Evolutionary conservation across 495 filamentous ascomycete species (phyloP).

Genomic region (Cercophora newfieldiana): DNA sequence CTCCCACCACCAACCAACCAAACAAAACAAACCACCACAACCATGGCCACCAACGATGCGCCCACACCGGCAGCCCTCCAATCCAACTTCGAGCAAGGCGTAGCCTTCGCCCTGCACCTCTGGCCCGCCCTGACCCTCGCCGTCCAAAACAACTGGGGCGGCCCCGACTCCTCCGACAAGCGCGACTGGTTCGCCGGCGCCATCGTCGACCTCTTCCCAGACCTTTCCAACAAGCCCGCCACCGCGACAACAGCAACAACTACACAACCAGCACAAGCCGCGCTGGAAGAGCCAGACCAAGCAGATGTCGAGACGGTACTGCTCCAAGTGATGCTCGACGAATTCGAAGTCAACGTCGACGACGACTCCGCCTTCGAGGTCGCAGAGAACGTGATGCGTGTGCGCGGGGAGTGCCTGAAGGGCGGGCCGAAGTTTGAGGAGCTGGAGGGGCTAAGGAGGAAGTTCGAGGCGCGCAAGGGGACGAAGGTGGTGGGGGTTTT

Average conservation of each 20-base stretch:
- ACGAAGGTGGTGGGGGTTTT: slow-evolving; percentile 57
- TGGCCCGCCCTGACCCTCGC: slow-evolving; percentile 88
- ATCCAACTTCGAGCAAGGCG: slow-evolving; percentile 73
- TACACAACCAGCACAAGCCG: not conserved
- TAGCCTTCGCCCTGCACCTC: slow-evolving; percentile 73
- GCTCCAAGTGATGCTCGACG: slow-evolving; percentile 88
- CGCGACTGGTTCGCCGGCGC: slow-evolving; percentile 94
- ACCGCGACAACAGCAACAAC: slow-evolving; percentile 20
- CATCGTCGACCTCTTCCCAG: slow-evolving; percentile 75
- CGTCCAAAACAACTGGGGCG: slow-evolving; percentile 85
- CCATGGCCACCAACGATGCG: slow-evolving; percentile 22
- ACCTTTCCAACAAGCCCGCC: slow-evolving; percentile 48
- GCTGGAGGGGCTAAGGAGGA: slow-evolving; percentile 66
- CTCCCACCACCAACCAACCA: not conserved
- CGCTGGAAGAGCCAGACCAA: slow-evolving; percentile 63
- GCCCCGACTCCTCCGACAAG: slow-evolving; percentile 79
- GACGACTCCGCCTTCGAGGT: slow-evolving; percentile 80
- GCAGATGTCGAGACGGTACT: slow-evolving; percentile 81
- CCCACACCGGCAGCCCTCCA: slow-evolving; percentile 67
- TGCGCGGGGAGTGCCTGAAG: slow-evolving; percentile 58
- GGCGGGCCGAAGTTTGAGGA: slow-evolving; percentile 60
- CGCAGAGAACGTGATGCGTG: slow-evolving; percentile 67
- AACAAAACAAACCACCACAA: not conserved
- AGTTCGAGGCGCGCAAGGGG: slow-evolving; percentile 60
- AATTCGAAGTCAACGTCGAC: slow-evolving; percentile 89